Percentiles rank a stretch among this genome's conserved stretches.
Conservation (phyloP, 2,329 filamentous ascomycete species). For the Penicillium verrucosum region DNA sequence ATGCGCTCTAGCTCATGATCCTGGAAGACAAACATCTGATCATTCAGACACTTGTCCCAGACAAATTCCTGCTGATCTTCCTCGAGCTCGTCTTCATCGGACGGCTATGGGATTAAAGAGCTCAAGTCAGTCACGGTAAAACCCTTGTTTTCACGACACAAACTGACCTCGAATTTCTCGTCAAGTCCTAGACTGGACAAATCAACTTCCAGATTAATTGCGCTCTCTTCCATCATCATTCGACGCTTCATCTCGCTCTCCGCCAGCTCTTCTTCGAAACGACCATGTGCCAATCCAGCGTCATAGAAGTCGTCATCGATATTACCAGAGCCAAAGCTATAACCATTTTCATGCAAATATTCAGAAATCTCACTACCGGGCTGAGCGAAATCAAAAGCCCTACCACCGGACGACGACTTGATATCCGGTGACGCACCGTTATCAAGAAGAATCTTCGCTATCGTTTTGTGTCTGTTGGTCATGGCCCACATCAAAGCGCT, state of each 20-base stretch:
- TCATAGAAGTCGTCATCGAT: constrained; percentile 83
- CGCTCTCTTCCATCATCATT: constrained; percentile 98
- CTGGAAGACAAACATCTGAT: constrained; percentile 99
- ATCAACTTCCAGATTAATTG: constrained; percentile 93
- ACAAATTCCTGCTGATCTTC: constrained; percentile 93
- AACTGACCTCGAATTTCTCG: constrained; percentile 80
- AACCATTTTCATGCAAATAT: constrained; percentile 91
- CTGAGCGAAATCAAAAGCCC: constrained; percentile 91
- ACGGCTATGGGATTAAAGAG: constrained; percentile 38
- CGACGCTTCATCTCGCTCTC: constrained; percentile 92
- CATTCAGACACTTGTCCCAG: constrained; percentile 89
- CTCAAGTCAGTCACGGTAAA: neutral
- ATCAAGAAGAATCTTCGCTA: constrained; percentile 88
- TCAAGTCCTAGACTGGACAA: constrained; percentile 93
- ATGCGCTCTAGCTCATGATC: constrained; percentile 89
- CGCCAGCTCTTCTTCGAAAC: constrained; percentile 94
- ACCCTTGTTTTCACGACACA: neutral
- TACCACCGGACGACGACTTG: constrained; percentile 89
- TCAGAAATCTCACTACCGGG: constrained; percentile 96
- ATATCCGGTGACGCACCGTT: constrained; percentile 93
- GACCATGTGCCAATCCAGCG: constrained; percentile 84
- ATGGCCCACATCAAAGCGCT: constrained; percentile 99
- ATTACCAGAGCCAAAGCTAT: constrained; percentile 53
- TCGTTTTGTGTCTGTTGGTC: constrained; percentile 95
- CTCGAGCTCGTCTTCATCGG: constrained; percentile 81